Evolutionary conservation across 495 filamentous ascomycete genomes (phyloP).

Genomic region (Penicillium diatomitis): DNA sequence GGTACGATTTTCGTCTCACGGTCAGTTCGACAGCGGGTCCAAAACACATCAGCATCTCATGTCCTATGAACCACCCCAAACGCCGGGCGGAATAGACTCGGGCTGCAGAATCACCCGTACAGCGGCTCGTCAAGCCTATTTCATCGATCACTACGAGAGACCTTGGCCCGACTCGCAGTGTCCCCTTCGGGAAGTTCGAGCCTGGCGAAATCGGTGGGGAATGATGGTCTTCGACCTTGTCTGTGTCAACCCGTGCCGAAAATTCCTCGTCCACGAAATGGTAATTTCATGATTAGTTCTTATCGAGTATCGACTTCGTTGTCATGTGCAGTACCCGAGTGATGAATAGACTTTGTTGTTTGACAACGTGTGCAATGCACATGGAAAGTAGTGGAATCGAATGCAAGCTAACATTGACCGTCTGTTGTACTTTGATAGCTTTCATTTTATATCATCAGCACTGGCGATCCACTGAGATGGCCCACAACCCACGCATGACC

Average conservation of each 20-base stretch:
- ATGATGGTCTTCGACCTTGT: constrained; percentile 55
- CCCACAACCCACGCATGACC: constrained; percentile 75
- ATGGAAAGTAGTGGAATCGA: not conserved
- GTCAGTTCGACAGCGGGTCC: constrained; percentile 10
- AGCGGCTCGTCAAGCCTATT: constrained; percentile 1
- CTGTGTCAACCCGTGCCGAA: constrained; percentile 90
- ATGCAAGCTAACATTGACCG: not conserved
- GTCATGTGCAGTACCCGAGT: too few species aligned
- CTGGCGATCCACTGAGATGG: constrained; percentile 72
- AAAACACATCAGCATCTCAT: constrained; percentile 24
- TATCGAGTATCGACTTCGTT: too few species aligned
- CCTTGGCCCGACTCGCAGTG: constrained; percentile 10
- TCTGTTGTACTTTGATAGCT: constrained; percentile 45
- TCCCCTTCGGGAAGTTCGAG: constrained; percentile 29
- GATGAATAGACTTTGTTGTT: too few species aligned
- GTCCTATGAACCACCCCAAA: constrained; percentile 19
- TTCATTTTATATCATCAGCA: constrained; percentile 98
- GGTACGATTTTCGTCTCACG: constrained; percentile 16
- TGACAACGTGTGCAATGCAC: constrained; percentile 2
- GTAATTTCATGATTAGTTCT: too few species aligned
- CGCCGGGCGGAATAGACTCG: too few species aligned
- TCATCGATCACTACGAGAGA: constrained; percentile 7
- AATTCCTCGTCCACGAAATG: constrained; percentile 89
- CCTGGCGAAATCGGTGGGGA: constrained; percentile 25
- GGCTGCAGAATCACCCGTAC: constrained; percentile 4